These are phyloP conservation scores for Agaricus sinodeliciosus DNA, from an alignment of 768 basidiomycete species.

Conservation along the genomic window DNA sequence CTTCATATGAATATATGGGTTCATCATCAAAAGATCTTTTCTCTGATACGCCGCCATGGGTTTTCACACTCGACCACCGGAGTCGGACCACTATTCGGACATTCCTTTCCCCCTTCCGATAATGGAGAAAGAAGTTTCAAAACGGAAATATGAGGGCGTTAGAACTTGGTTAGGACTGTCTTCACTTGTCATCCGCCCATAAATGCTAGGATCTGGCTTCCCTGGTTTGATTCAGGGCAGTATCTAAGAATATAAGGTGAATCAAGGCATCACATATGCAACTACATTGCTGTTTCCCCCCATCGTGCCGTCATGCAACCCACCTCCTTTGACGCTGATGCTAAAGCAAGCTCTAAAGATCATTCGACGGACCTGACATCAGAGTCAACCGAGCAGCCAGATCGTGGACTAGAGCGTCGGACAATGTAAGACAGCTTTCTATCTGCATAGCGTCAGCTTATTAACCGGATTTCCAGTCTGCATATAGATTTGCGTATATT, in stretches of 20 bases:
- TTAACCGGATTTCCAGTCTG: slow-evolving; percentile 17
- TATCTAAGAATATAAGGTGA: not conserved
- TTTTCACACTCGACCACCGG: too few relatives aligned
- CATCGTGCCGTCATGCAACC: not conserved
- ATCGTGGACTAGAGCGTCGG: slow-evolving; percentile 23
- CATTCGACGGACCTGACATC: not conserved
- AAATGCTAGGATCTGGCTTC: not conserved
- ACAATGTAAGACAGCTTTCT: slow-evolving; percentile 24
- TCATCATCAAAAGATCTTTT: too few relatives aligned
- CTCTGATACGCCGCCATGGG: too few relatives aligned
- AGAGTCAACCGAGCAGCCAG: not conserved
- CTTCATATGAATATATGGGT: too few relatives aligned
- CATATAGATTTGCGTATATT: slow-evolving; percentile 27
- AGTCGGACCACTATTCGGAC: too few relatives aligned
- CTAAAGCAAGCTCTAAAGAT: not conserved
- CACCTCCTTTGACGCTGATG: not conserved
- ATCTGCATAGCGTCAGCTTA: not conserved
- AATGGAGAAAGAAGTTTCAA: not conserved
- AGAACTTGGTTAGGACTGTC: too few relatives aligned
- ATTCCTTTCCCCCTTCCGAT: not conserved
- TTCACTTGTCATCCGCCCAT: too few relatives aligned
- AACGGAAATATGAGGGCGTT: too few relatives aligned
- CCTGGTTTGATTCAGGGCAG: not conserved
- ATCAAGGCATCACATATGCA: not conserved
- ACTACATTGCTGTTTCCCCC: not conserved